A percentile compares a stretch with the other conserved stretches of the same genome.
Conservation (phyloP, 495 filamentous ascomycete species). For the Trichoderma asperelloides region DNA sequence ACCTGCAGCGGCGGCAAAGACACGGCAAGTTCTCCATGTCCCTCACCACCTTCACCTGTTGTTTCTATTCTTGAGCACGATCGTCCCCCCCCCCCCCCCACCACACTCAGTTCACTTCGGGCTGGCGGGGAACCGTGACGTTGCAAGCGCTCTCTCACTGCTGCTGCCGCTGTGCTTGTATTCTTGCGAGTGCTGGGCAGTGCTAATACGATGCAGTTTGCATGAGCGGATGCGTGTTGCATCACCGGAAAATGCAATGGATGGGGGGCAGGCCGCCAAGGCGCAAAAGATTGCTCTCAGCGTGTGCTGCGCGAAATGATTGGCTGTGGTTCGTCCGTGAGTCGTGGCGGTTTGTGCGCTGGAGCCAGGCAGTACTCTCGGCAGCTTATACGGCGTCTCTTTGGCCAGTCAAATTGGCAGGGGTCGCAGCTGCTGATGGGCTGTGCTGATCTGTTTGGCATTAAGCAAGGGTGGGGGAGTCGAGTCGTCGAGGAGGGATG, state of each 20-base stretch:
- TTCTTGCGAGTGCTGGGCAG: not conserved
- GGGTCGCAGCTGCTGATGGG: not conserved
- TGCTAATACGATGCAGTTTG: not conserved
- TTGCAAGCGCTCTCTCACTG: not conserved
- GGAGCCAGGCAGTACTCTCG: no score
- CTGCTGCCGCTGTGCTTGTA: not conserved
- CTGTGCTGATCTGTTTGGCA: slow-evolving; percentile 2
- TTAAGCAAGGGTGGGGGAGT: not conserved
- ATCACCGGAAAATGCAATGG: not conserved
- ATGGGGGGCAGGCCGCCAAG: not conserved
- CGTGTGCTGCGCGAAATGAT: not conserved
- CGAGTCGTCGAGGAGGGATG: slow-evolving; percentile 1
- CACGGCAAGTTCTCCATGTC: not conserved
- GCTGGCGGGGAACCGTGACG: not conserved
- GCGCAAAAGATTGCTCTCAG: not conserved
- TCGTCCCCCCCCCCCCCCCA: not conserved
- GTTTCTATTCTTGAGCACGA: not conserved
- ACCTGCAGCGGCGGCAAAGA: not conserved
- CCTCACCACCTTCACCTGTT: not conserved
- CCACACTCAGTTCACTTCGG: not conserved
- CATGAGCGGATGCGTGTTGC: no score
- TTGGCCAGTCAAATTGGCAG: not conserved
- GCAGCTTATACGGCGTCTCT: no score
- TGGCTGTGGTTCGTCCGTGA: not conserved
- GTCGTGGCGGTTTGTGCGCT: not conserved